Conservation (phyloP, 2,329 filamentous ascomycete species). For the Fusarium hainanense region DNA sequence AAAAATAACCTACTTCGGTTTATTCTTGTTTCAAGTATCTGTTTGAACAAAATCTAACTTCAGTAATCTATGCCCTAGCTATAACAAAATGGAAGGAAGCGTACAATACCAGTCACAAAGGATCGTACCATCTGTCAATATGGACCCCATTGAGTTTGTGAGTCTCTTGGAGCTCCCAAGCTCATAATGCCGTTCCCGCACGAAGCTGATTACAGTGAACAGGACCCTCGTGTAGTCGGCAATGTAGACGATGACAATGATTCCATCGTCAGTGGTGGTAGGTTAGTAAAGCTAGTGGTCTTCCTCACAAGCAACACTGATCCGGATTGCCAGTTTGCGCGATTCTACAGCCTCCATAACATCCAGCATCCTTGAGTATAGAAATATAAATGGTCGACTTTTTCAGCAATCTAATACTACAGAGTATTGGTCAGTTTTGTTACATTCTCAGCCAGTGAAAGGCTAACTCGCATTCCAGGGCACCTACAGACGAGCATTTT, state of each 20-base stretch:
- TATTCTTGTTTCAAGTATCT: neutral
- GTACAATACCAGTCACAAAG: neutral
- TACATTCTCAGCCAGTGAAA: neutral
- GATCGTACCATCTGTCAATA: neutral
- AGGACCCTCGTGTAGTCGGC: constrained; percentile 31
- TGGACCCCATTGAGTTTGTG: neutral
- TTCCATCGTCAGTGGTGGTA: constrained; percentile 2
- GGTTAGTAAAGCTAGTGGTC: neutral
- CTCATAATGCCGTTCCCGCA: no score
- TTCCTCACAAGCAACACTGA: neutral
- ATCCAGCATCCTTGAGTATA: constrained; percentile 44
- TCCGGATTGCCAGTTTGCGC: constrained; percentile 2
- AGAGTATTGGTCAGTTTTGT: constrained; percentile 42
- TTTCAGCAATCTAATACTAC: constrained; percentile 44
- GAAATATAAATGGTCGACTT: constrained; percentile 44
- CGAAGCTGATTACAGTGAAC: neutral
- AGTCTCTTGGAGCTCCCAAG: neutral
- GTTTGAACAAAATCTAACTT: neutral
- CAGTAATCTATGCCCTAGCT: neutral
- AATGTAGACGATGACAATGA: constrained; percentile 12
- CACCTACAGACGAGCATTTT: constrained; percentile 32
- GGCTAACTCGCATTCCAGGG: constrained; percentile 13
- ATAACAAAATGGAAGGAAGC: neutral
- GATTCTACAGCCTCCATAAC: constrained; percentile 27
- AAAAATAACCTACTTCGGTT: neutral